Conservation (phyloP, 2,329 filamentous ascomycete genomes). For the Aspergillus sp. region DNA sequence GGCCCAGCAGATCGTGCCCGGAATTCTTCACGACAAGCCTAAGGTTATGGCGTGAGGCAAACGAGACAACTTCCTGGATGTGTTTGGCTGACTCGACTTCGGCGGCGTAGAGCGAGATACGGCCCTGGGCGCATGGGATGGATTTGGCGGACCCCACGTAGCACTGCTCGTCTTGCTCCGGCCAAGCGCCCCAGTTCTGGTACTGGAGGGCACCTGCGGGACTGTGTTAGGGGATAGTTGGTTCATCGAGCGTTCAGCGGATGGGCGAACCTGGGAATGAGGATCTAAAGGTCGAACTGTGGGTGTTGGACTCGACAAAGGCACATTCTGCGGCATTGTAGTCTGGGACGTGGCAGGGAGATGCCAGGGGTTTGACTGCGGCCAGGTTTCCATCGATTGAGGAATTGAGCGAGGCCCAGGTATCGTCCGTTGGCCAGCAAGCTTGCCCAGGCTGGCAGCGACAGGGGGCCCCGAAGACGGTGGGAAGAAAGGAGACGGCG, state of each 20-base stretch:
- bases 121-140: slow-evolving; percentile 24
- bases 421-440: slow-evolving; percentile 30
- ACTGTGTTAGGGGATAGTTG: too few species aligned
- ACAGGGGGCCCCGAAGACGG: too few species aligned
- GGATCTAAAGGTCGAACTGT: too few species aligned
- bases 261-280: too few species aligned
- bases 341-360: slow-evolving; percentile 20
- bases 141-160: slow-evolving; percentile 20
- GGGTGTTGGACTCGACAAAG: too few species aligned
- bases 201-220: slow-evolving; percentile 7
- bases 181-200: slow-evolving; percentile 34
- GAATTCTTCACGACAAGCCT: slow-evolving; percentile 28
- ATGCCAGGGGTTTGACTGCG: slow-evolving; percentile 22
- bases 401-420: slow-evolving; percentile 30
- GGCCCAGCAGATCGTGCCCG: slow-evolving; percentile 28
- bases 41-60: slow-evolving; percentile 24
- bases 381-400: slow-evolving; percentile 30
- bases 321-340: too few species aligned
- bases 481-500: too few species aligned
- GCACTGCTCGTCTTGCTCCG: slow-evolving; percentile 26
- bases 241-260: too few species aligned
- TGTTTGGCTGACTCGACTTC: slow-evolving; percentile 21
- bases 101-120: slow-evolving; percentile 29
- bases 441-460: slow-evolving; percentile 19
- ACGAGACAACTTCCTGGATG: slow-evolving; percentile 31